phyloP scores from a whole-genome alignment of 345 rosid genomes.

The Lumnitzera littorea region DNA sequence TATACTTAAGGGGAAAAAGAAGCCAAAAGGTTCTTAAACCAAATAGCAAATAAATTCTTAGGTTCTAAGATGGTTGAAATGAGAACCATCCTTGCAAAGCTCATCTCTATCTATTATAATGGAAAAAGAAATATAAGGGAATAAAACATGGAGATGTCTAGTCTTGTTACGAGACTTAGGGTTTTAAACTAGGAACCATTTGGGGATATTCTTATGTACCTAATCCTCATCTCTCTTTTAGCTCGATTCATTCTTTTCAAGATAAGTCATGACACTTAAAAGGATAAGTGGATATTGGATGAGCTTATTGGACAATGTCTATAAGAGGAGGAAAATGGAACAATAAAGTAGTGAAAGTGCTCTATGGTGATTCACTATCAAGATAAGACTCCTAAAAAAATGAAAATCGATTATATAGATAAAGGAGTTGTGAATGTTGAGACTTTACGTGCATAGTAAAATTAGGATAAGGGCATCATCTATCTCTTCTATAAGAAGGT shows the following conservation, averaged over 20 bases:
- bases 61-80: slow-evolving; percentile 4
- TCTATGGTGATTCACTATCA: no score
- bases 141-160: slow-evolving; percentile 4
- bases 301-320: slow-evolving; percentile 6
- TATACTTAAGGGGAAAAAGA: no score
- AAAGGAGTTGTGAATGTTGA: no score
- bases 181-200: background rate
- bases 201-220: background rate
- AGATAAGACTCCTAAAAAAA: no score
- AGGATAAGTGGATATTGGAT: no score
- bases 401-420: background rate
- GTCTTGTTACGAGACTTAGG: slow-evolving; percentile 6
- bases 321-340: slow-evolving; percentile 8
- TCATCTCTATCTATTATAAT: background rate
- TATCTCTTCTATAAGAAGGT: no score
- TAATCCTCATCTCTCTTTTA: slow-evolving; percentile 9
- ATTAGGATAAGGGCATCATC: no score
- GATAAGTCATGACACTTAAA: slow-evolving; percentile 3
- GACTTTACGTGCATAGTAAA: no score
- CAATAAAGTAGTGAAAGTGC: background rate
- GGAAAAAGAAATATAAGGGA: background rate
- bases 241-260: slow-evolving; percentile 4
- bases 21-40: background rate
- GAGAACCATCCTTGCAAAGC: background rate
- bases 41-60: slow-evolving; percentile 3